phyloP scores from a whole-genome alignment of 2,329 filamentous ascomycete species.

The Cercospora janseana region DNA sequence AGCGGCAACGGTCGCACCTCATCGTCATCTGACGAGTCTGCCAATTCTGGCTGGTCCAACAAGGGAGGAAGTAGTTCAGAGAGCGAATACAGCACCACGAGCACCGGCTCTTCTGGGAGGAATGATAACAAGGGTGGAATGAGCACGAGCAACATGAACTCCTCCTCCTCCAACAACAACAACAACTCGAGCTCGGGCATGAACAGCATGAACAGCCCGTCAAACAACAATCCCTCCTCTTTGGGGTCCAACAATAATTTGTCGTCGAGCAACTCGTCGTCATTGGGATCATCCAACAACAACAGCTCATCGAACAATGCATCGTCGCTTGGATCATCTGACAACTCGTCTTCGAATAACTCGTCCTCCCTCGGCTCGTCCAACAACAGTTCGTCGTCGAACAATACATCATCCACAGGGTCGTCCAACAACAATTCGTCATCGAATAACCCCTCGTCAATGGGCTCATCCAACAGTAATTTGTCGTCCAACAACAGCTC shows the following conservation, averaged over 20 bases:
- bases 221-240: constrained; percentile 14
- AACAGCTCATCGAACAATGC: constrained; percentile 7
- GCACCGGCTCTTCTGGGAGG: constrained; percentile 11
- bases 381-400: constrained; percentile 3
- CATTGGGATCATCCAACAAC: constrained; percentile 9
- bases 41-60: constrained; percentile 21
- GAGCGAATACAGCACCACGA: constrained; percentile 21
- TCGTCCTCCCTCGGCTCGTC: constrained; percentile 6
- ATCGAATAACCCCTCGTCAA: constrained; percentile 5
- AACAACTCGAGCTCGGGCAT: constrained; percentile 7
- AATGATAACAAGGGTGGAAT: constrained; percentile 12
- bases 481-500: constrained; percentile 6
- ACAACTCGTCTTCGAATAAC: constrained; percentile 5
- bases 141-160: constrained; percentile 2
- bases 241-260: constrained; percentile 13
- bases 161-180: constrained; percentile 10
- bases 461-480: constrained; percentile 2
- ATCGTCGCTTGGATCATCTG: not conserved
- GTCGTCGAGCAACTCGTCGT: constrained; percentile 7
- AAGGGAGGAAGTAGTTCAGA: constrained; percentile 21
- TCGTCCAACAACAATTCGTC: not conserved
- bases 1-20: constrained; percentile 12
- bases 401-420: not conserved
- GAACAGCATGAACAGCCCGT: constrained; percentile 10
- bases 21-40: constrained; percentile 21